Base-by-base conservation (phyloP, 352 stramenopile genomes). In the Elongisporangium undulatum region DNA sequence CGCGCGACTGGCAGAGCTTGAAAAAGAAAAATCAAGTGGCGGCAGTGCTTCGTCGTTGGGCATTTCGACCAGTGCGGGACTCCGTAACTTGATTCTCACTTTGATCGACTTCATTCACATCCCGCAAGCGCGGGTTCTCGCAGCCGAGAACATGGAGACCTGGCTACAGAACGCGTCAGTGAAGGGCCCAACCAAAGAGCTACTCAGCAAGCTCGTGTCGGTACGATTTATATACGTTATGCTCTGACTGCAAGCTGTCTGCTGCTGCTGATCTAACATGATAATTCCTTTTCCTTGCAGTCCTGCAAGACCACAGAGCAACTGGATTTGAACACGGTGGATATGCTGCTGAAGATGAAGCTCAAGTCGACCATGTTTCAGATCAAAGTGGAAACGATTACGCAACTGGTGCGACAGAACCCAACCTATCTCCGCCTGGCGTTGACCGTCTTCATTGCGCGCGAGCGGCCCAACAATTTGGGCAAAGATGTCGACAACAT, bases 321-420 rank as follows among this genome's bases (percentile, higher is more conserved):
- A 2, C 49, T 77, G 0, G 84, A 94, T 56, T 63, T 90, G 22
- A 55, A 76, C 4, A 89, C 80, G 0, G 84, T 92, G 6, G 82
- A 95, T 55, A 24, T 87, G 26, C 51, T 95, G 15, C 64, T 95
- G 1, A 95, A 92, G 56, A 66, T 95, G 55, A 92, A 92, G 62
- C 72, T 93, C 12, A 95, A 95, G 68, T 90, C 86, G 7, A 92
- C 84, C 8, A 93, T 93, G 81, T 94, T 95, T 34, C 86, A 95
- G 55, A 67, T 92, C 5, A 93, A 94, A 57, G 82, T 93, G 21
- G 86, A 95, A 67, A 85, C 81, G 0, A 82, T 95, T 38, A 89
- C 82, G 7, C 80, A 90, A 61, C 71, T 95, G 13, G 84, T 95
- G 8, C 75, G 78, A 15, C 85, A 91, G 26, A 69, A 92, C 19